Base-by-base conservation (phyloP, 768 basidiomycete species). In the Rhizopogon rudus region DNA sequence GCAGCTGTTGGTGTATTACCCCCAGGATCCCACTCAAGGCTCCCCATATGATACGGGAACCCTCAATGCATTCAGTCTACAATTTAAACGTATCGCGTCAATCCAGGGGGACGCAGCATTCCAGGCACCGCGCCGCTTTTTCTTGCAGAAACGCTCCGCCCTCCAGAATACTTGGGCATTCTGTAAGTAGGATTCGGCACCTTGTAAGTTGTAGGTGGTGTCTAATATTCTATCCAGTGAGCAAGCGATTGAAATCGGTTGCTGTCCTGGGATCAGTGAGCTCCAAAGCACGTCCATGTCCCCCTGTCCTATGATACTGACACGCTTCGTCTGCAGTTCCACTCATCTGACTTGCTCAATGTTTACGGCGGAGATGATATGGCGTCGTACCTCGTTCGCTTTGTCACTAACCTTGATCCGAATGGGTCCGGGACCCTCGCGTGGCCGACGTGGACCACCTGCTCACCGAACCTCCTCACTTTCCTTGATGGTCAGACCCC, bases 11-110 rank as follows among this genome's bases (percentile, higher is more conserved):
- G 22, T 1, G 2, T 25, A 57, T 46, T 81, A 80, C 56, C 74
- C 81, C 1, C 53, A 61, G 0, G 72, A 77, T 49, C 61, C 73
- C 1, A 64, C 67, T 1, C 60, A 74, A 50, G 83, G 82, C n/a
- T 83, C 81, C 0, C 83, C 82, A 0, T 85, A 77, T 58, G 73
- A 71, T 54, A 84, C 82, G 0, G 73, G 76, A 0, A 20, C 62
- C 40, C 54, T 72, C 14, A 81, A 83, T 52, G 71, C 71, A 0
- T 56, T 78, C 5, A 74, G 76, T 2, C 75, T 77, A 0, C 73
- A 82, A 54, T 81, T 71, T 65, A 83, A 83, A 59, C 71, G 80
- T 1, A 55, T 81, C 5, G 73, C 81, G 5, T 74, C 81, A 0
- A 70, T 82, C 57, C 70, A 73, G 49, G 81, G 81, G 0, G 82